These are phyloP conservation scores for Marsdenia floribunda DNA, from an alignment of 257 asterid species.

Conservation along the genomic window DNA sequence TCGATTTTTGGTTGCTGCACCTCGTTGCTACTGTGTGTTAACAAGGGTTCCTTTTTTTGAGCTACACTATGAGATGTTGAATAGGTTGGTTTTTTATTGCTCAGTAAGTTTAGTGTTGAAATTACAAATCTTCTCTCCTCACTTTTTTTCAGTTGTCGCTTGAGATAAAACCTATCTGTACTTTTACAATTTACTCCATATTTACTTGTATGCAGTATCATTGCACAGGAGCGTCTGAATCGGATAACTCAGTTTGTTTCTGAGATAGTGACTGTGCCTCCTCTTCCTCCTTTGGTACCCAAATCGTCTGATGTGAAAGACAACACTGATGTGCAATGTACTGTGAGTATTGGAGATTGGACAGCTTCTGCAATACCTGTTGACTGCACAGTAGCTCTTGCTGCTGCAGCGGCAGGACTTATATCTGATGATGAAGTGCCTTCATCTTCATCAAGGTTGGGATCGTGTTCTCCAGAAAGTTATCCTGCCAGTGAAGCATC, in stretches of 20 bases:
- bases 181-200: conserved; percentile 21
- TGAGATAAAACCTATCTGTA: conserved; percentile 5
- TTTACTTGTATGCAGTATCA: conserved; percentile 62
- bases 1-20: conserved; percentile 81
- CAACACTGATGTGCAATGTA: conserved; percentile 36
- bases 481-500: conserved; percentile 49
- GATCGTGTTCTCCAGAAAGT: conserved; percentile 48
- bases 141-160: background rate
- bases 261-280: conserved; percentile 45
- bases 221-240: conserved; percentile 84
- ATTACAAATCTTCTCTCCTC: conserved; percentile 9
- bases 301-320: conserved; percentile 34
- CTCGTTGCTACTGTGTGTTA: conserved; percentile 90
- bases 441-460: conserved; percentile 46
- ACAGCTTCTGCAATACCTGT: conserved; percentile 66
- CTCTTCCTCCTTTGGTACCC: conserved; percentile 35
- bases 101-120: conserved; percentile 11
- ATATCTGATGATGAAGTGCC: conserved; percentile 59
- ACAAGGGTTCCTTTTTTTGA: conserved; percentile 92
- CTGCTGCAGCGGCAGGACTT: conserved; percentile 83
- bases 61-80: conserved; percentile 80
- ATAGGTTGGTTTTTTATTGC: conserved; percentile 40
- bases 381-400: conserved; percentile 54
- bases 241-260: conserved; percentile 68
- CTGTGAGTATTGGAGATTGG: conserved; percentile 48